Base-by-base conservation (phyloP, 257 asterid species). In the Orobanche coerulescens region DNA sequence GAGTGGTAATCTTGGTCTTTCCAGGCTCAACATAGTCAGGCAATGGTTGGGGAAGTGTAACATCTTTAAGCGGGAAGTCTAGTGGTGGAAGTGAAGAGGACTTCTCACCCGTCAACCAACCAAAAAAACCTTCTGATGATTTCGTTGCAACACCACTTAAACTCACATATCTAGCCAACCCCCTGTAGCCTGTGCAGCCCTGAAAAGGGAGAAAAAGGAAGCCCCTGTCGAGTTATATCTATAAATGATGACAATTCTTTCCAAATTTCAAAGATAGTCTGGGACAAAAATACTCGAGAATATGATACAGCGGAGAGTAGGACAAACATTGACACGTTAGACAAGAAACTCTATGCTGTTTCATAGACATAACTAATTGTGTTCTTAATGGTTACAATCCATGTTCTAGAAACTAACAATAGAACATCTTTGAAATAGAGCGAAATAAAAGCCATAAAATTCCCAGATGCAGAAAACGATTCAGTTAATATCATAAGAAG, bases 21-120 rank as follows among this genome's bases (percentile, higher is more conserved):
- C 74, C 94, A 46, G 84, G 89, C 68, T 85, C 89, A 42, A 87
- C 82, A 66, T 66, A 56, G 77, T 91, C 96, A 2, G 97, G 94
- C 66, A 91, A 67, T 44, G 91, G 75, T 16, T 91, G 80, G 1
- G 96, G 88, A 43, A 80, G 70, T 20, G 65, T 62, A 66, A 87
- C 83, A 77, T 73, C 86, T 70, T 80, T 48, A 1, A 91, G 91
- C 1, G 96, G 94, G 56, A 82, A 78, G 55, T 91, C 90, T 50
- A 91, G 73, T 50, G 95, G 87, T 30, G 95, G 82, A 51, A 80
- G 84, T 5, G 87, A 63, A 60, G 85, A 64, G 5, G 95, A 81
- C 15, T 43, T 69, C 57, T 63, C 91, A 15, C 94, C 95, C 2
- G 85, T 78, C 61, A 88, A 65, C 94, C 92, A 85, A 63, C 90